Conservation (phyloP, 768 basidiomycete species). For the Termitomyces sp. region DNA sequence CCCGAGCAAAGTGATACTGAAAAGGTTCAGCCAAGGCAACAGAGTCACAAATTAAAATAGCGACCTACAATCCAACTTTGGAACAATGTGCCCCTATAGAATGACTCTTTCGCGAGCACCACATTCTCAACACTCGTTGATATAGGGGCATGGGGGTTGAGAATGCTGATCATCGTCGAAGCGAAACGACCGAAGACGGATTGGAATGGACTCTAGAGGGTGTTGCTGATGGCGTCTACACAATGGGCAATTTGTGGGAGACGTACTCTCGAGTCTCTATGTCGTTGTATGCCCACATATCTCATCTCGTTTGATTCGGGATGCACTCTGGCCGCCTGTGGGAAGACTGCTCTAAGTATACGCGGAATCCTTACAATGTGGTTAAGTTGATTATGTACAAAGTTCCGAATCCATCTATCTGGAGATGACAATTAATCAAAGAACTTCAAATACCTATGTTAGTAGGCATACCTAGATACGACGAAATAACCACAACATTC, state of each 20-base stretch:
- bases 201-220: not conserved
- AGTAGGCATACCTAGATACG: not conserved
- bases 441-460: not conserved
- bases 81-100: constrained; percentile 16
- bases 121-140: not conserved
- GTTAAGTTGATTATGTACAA: no score
- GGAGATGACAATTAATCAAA: not conserved
- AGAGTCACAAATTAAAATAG: not conserved
- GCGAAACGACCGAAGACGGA: not conserved
- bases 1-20: constrained; percentile 12
- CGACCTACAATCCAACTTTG: constrained; percentile 16
- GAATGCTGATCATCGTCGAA: not conserved
- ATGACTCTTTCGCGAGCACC: not conserved
- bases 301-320: not conserved
- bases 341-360: no score
- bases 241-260: not conserved
- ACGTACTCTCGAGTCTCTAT: no score
- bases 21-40: not conserved
- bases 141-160: not conserved
- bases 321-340: not conserved
- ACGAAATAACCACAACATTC: not conserved
- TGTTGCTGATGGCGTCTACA: not conserved
- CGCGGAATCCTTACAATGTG: no score
- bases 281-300: no score
- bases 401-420: not conserved